phyloP scores from a whole-genome alignment of 2,329 filamentous ascomycete genomes.

The Paraphaeosphaeria sporulosa region DNA sequence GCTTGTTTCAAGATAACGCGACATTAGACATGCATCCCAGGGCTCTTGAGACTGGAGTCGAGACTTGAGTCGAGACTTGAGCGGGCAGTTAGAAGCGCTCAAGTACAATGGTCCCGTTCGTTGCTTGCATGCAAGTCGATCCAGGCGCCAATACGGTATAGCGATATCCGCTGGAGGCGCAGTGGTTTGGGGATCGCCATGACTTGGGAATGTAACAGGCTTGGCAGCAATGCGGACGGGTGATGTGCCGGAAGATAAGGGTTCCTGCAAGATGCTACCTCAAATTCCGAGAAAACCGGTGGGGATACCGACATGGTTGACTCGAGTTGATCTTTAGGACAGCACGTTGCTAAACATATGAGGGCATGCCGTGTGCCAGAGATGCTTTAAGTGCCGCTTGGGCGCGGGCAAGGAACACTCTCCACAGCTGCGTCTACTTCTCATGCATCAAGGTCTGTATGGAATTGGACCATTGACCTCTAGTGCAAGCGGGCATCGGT shows the following conservation, averaged over 20 bases:
- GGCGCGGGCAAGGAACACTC: no score
- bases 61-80: background rate
- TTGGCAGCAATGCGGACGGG: slow-evolving; percentile 22
- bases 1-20: no score
- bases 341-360: background rate
- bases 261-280: background rate
- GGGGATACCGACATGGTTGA: background rate
- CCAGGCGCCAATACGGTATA: background rate
- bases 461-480: background rate
- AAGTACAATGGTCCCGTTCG: slow-evolving; percentile 6
- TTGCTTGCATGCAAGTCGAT: slow-evolving; percentile 11
- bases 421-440: background rate
- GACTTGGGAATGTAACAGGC: slow-evolving; percentile 13
- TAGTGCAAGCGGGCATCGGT: background rate
- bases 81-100: background rate
- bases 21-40: no score
- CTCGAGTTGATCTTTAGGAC: background rate
- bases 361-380: background rate
- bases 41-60: background rate
- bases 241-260: slow-evolving; percentile 15
- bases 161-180: background rate
- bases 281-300: background rate
- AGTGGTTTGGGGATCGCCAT: slow-evolving; percentile 22
- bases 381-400: background rate
- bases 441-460: no score